Evolutionary conservation across 495 filamentous ascomycete species (phyloP).

Genomic region (Lophium mytilinum): DNA sequence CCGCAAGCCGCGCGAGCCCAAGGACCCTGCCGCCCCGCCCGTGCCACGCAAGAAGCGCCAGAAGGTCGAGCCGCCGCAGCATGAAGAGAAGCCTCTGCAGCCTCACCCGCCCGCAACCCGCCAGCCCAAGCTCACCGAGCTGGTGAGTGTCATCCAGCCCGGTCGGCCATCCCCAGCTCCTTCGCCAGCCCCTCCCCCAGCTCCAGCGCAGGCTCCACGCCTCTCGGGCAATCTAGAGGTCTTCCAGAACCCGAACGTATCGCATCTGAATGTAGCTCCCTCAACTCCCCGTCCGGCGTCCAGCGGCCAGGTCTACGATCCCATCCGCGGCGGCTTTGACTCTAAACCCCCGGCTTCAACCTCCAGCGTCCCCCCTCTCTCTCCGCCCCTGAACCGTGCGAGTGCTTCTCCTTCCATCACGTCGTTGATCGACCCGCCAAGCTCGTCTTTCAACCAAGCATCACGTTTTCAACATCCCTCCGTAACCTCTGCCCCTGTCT

Average conservation of each 20-base stretch:
- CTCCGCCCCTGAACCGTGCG: constrained; percentile 52
- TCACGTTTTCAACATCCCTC: constrained; percentile 21
- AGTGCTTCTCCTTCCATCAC: constrained; percentile 85
- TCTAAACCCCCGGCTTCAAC: constrained; percentile 38
- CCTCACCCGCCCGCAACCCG: constrained; percentile 7
- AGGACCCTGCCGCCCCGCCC: constrained; percentile 48
- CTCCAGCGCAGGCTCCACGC: constrained; percentile 20
- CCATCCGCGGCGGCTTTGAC: constrained; percentile 68
- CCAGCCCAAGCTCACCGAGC: constrained; percentile 24
- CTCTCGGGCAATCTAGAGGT: constrained; percentile 23
- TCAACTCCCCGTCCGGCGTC: constrained; percentile 42
- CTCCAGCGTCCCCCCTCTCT: constrained; percentile 50
- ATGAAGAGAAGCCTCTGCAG: background rate
- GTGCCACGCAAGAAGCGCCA: constrained; percentile 43
- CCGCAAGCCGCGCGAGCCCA: constrained; percentile 47
- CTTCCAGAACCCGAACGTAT: constrained; percentile 28
- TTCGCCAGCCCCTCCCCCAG: constrained; percentile 19
- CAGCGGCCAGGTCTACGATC: constrained; percentile 79
- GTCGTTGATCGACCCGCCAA: constrained; percentile 75
- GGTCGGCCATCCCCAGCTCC: constrained; percentile 14
- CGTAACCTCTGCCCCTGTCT: constrained; percentile 27
- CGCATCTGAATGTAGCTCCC: constrained; percentile 28
- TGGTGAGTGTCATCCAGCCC: constrained; percentile 18
- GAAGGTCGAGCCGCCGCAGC: constrained; percentile 27
- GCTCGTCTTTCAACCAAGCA: constrained; percentile 28